These are phyloP conservation scores for Taxillus chinensis DNA, from an alignment of 164 flowering plant species.

Conservation along the genomic window DNA sequence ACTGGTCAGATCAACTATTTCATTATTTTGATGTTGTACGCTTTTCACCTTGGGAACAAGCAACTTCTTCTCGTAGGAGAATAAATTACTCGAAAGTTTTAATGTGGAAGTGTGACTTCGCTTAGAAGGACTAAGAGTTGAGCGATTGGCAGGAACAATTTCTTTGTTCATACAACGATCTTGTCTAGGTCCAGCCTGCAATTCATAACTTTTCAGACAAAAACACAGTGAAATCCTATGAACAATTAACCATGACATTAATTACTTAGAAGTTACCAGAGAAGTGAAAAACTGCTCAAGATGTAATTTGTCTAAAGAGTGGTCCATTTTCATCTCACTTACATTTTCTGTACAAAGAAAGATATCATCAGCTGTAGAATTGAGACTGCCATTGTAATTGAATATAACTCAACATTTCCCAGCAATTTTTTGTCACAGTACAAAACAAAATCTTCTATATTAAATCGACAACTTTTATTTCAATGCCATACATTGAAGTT, in stretches of 20 bases:
- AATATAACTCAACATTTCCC: not conserved
- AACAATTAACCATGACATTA: not conserved
- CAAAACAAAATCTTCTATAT: too few species aligned
- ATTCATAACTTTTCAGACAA: conserved; percentile 7
- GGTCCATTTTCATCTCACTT: conserved; percentile 9
- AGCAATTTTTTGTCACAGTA: not conserved
- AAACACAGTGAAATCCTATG: not conserved
- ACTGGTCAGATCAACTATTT: conserved; percentile 30
- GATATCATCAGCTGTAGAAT: conserved; percentile 2
- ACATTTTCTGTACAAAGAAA: conserved; percentile 12
- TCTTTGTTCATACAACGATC: conserved; percentile 19
- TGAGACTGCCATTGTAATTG: not conserved
- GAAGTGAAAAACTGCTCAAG: conserved; percentile 15
- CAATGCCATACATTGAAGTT: too few species aligned
- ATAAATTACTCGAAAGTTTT: conserved; percentile 19
- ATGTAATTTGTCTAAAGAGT: conserved; percentile 16
- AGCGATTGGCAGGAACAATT: conserved; percentile 72
- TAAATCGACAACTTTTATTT: too few species aligned
- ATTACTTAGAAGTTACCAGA: conserved; percentile 18
- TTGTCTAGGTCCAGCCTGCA: conserved; percentile 26
- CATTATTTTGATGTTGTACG: conserved; percentile 11
- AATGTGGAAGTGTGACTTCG: conserved; percentile 11
- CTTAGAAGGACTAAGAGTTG: conserved; percentile 28
- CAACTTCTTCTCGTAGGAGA: conserved; percentile 18
- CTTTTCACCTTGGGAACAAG: conserved; percentile 11